Percentiles rank a stretch among this genome's conserved stretches.
These are phyloP conservation scores for Scheffersomyces lignicola DNA, from an alignment of 1,139 yeast genomes.

Conservation along the genomic window DNA sequence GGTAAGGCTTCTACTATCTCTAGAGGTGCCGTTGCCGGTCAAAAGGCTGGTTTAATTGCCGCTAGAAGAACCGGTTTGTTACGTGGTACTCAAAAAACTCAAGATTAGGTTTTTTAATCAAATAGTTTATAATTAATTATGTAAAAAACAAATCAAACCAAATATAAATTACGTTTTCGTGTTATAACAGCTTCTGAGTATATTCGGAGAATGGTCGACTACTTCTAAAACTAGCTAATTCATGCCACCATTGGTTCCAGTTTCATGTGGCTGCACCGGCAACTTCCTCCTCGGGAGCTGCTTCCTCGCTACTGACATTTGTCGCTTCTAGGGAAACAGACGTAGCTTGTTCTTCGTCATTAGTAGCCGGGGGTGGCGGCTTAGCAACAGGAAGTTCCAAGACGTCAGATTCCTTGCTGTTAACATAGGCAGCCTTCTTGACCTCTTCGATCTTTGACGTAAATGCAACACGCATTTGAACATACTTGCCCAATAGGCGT, in stretches of 20 bases:
- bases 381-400: background rate
- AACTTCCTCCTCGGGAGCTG: background rate
- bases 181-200: background rate
- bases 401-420: background rate
- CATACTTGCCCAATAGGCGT: constrained; percentile 30
- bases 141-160: background rate
- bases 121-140: background rate
- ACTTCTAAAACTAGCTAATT: too few relatives aligned
- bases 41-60: constrained; percentile 99
- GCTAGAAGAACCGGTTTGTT: constrained; percentile 99
- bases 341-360: background rate
- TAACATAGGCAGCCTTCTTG: constrained; percentile 26
- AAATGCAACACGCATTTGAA: constrained; percentile 41
- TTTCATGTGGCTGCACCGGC: too few relatives aligned
- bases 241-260: too few relatives aligned
- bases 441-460: constrained; percentile 44
- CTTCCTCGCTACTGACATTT: background rate
- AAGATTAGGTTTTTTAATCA: constrained; percentile 47
- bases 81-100: constrained; percentile 98
- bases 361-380: background rate
- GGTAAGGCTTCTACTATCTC: constrained; percentile 99
- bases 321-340: too few relatives aligned
- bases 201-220: too few relatives aligned
- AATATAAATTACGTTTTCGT: background rate
- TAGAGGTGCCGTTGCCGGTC: constrained; percentile 99